These are phyloP conservation scores for Penicillium coprophilum DNA, from an alignment of 495 filamentous ascomycete species.

Conservation along the genomic window DNA sequence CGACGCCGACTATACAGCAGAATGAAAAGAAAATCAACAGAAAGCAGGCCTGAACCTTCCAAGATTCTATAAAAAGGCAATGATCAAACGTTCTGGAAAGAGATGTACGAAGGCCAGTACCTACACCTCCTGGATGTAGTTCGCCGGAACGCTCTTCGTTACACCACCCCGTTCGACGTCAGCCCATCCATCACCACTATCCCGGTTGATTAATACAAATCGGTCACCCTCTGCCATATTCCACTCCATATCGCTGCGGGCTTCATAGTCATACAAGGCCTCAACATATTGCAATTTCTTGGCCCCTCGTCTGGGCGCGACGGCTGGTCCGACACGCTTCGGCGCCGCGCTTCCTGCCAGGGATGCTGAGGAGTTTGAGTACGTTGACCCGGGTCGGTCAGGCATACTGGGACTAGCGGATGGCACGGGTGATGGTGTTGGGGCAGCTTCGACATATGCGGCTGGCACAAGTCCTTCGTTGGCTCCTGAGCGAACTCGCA, in stretches of 20 bases:
- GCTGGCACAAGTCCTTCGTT: constrained; percentile 84
- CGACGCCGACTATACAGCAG: constrained; percentile 11
- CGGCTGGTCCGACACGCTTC: constrained; percentile 91
- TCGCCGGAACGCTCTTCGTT: constrained; percentile 90
- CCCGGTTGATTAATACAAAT: constrained; percentile 82
- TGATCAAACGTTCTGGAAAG: background rate
- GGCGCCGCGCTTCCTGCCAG: constrained; percentile 53
- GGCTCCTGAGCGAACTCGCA: constrained; percentile 66
- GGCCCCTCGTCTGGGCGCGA: constrained; percentile 86
- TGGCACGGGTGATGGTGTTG: constrained; percentile 45
- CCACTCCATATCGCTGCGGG: constrained; percentile 81
- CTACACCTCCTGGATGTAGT: constrained; percentile 79
- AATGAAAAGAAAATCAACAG: constrained; percentile 7
- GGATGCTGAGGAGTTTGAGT: constrained; percentile 79
- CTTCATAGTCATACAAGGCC: constrained; percentile 88
- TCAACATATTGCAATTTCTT: constrained; percentile 96
- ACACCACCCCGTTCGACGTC: constrained; percentile 91
- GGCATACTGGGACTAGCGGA: constrained; percentile 34
- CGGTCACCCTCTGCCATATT: constrained; percentile 87
- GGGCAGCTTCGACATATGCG: constrained; percentile 66
- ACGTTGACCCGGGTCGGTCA: constrained; percentile 62
- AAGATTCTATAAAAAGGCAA: background rate
- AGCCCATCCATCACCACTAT: constrained; percentile 92
- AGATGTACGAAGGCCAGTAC: constrained; percentile 4
- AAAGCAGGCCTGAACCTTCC: constrained; percentile 6